Base-by-base conservation (phyloP, 305 asterid genomes). In the Fraxinus ornus region DNA sequence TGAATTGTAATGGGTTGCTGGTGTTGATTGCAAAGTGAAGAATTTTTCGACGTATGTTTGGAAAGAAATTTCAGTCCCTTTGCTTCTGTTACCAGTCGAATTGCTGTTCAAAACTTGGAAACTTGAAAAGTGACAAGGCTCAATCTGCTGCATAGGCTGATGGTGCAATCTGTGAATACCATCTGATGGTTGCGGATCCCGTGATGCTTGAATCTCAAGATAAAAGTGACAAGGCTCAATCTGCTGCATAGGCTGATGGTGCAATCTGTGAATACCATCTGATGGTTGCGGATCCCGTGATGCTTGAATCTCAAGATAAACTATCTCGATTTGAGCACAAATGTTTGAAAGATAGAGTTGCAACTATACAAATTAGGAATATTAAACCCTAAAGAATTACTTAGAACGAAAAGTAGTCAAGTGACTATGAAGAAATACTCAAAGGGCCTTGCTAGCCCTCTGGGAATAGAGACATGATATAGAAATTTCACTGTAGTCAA, bases 11-110 rank as follows among this genome's bases (percentile, higher is more conserved):
- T 86, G 90, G 6, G 86, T 49, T 2, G 90, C 91, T 4, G 96
- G 98, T 0, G 91, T 87, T 5, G 99, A 95, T 66, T 95, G 97
- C 80, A 94, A 85, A 68, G 97, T 95, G 90, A 89, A 93, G 85
- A 89, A 94, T 33, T 90, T 93, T 35, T 91, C 95, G 1, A 84
- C 41, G 83, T 75, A 76, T 19, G 89, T 72, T 82, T 86, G 90
- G 39, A 88, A 89, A 22, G 92, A 84, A 78, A 86, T 84, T 60
- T 90, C 91, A 22, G 84, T 75, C 35, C 89, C 93, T 80, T 84
- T 91, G 88, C 85, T 83, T 83, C 86, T 86, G 85, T 77, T 87
- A 71, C 77, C 83, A 19, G 89, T 81, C 60, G 86, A 77, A 79
- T 32, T 87, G 83, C 87, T 88, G 90, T 91, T 92, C 85, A 90